These are phyloP conservation scores for Gracilaria domingensis DNA, from an alignment of 23 red algal species.

Conservation along the genomic window DNA sequence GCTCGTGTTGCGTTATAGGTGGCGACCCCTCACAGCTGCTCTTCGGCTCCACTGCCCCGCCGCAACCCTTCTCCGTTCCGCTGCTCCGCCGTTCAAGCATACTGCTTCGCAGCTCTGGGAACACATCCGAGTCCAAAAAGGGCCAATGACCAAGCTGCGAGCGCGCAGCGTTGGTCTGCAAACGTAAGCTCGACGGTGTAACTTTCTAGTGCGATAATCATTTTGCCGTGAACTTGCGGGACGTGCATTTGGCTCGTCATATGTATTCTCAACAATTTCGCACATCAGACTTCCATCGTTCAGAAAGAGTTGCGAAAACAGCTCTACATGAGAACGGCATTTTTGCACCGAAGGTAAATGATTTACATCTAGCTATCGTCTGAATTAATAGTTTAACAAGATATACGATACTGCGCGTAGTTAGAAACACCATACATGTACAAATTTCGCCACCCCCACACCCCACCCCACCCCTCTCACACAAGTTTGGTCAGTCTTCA, in stretches of 20 bases:
- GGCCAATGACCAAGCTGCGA: not conserved
- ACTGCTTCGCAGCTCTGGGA: not conserved
- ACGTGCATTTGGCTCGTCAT: not conserved
- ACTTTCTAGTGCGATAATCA: not conserved
- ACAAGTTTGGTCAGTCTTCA: constrained; percentile 20
- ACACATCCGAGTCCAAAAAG: not conserved
- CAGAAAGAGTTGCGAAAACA: not conserved
- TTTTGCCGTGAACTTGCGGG: not conserved
- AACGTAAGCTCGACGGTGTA: too few relatives aligned
- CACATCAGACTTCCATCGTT: not conserved
- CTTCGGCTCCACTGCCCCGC: too few relatives aligned
- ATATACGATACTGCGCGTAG: not conserved
- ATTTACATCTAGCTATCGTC: constrained; percentile 13
- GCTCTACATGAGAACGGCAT: not conserved
- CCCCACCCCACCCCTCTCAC: too few relatives aligned
- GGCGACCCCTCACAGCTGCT: too few relatives aligned
- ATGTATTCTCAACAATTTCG: not conserved
- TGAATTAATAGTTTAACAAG: not conserved
- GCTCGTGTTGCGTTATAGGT: too few relatives aligned
- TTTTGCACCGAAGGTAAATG: not conserved
- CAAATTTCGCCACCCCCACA: not conserved
- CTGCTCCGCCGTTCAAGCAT: too few relatives aligned
- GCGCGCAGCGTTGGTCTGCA: too few relatives aligned
- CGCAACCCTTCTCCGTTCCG: too few relatives aligned
- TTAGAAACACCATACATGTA: constrained; percentile 28